Conservation (phyloP, 192 early-diverging fungal genomes). For the Coemansia sp. region DNA sequence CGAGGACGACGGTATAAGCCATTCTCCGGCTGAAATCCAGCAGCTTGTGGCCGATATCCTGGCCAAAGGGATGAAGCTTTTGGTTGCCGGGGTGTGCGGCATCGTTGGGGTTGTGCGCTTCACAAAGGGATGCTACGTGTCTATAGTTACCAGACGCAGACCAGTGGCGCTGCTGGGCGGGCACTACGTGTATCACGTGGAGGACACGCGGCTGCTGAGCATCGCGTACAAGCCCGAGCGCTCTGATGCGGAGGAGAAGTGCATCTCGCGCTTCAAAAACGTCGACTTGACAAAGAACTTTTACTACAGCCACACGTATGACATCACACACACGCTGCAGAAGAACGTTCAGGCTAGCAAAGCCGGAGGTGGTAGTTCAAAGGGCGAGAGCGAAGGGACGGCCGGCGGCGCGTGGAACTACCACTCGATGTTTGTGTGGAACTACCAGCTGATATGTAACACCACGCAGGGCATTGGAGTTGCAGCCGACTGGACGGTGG, state of each 20-base stretch:
- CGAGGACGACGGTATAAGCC: slow-evolving; percentile 77
- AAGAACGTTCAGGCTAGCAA: slow-evolving; percentile 58
- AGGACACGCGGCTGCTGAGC: slow-evolving; percentile 79
- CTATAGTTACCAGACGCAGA: slow-evolving; percentile 77
- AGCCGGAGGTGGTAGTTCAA: neutral
- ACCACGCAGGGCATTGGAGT: slow-evolving; percentile 29
- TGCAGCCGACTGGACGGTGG: slow-evolving; percentile 49
- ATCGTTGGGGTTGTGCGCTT: slow-evolving; percentile 82
- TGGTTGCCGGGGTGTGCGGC: slow-evolving; percentile 32
- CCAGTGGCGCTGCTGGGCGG: slow-evolving; percentile 93
- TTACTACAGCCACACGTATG: slow-evolving; percentile 97
- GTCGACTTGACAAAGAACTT: slow-evolving; percentile 95
- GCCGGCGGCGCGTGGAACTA: slow-evolving; percentile 26
- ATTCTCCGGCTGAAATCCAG: slow-evolving; percentile 72
- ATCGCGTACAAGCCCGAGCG: slow-evolving; percentile 73
- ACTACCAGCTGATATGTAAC: slow-evolving; percentile 69
- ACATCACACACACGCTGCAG: slow-evolving; percentile 90
- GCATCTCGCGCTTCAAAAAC: slow-evolving; percentile 84
- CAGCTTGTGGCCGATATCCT: slow-evolving; percentile 77
- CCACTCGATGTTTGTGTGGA: slow-evolving; percentile 97
- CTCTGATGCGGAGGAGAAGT: slow-evolving; percentile 75
- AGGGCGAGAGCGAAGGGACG: neutral
- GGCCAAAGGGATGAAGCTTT: slow-evolving; percentile 61
- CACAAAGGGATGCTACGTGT: slow-evolving; percentile 91
- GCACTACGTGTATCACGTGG: slow-evolving; percentile 95